Conservation (phyloP, 1,284 basidiomycete species). For the Volvariella volvacea region DNA sequence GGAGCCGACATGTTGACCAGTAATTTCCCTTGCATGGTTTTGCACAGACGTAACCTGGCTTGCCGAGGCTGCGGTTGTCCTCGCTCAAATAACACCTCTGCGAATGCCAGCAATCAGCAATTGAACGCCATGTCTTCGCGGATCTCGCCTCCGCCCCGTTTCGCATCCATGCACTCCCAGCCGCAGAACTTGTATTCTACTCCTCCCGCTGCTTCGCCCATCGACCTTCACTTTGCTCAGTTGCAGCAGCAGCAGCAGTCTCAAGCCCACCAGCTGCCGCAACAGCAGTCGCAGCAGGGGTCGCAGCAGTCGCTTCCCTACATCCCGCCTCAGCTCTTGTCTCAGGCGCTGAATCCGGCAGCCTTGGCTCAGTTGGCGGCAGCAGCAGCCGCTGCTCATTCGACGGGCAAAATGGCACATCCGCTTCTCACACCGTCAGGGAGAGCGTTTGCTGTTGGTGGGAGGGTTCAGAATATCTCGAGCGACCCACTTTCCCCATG, state of each 20-base stretch:
- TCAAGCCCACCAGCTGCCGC: not conserved
- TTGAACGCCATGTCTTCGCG: constrained; percentile 21
- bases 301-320: too few species aligned
- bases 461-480: constrained; percentile 72
- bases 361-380: too few species aligned
- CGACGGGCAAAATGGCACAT: constrained; percentile 31
- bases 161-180: constrained; percentile 17
- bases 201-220: constrained; percentile 9
- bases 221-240: constrained; percentile 3
- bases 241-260: not conserved
- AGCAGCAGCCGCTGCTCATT: too few species aligned
- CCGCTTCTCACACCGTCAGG: constrained; percentile 76
- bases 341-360: too few species aligned
- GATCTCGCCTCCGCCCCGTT: constrained; percentile 35
- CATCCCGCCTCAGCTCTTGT: too few species aligned
- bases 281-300: too few species aligned
- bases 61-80: constrained; percentile 71
- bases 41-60: constrained; percentile 59
- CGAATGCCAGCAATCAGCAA: constrained; percentile 21
- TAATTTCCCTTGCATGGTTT: constrained; percentile 36
- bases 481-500: constrained; percentile 62
- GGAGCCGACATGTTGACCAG: constrained; percentile 32
- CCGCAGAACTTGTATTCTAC: constrained; percentile 15
- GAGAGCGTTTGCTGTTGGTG: constrained; percentile 62
- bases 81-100: constrained; percentile 31